These are phyloP conservation scores for Teratosphaeria zuluensis DNA, from an alignment of 2,329 filamentous ascomycete genomes.

Conservation along the genomic window DNA sequence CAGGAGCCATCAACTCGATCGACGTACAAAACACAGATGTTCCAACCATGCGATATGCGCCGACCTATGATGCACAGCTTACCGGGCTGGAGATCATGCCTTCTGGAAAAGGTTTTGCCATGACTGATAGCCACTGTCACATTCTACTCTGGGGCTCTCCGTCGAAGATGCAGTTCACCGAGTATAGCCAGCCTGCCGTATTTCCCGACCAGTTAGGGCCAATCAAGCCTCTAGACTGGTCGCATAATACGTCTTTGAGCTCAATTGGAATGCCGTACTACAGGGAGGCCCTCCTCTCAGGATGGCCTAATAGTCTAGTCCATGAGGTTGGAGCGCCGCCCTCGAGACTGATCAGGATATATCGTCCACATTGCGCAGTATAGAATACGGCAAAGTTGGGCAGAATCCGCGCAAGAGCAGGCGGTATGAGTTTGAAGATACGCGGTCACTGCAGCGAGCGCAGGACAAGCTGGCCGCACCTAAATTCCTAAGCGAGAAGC, in stretches of 20 bases:
- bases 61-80: constrained; percentile 61
- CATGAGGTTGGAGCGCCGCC: constrained; percentile 82
- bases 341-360: constrained; percentile 59
- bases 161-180: constrained; percentile 75
- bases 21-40: constrained; percentile 90
- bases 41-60: constrained; percentile 74
- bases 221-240: constrained; percentile 34
- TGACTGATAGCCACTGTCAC: constrained; percentile 68
- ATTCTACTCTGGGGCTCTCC: constrained; percentile 86
- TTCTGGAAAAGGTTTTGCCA: constrained; percentile 73
- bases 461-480: constrained; percentile 62
- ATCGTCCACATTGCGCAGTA: constrained; percentile 56
- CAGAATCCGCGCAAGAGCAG: constrained; percentile 51
- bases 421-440: constrained; percentile 63
- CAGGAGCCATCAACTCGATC: constrained; percentile 88
- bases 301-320: constrained; percentile 76
- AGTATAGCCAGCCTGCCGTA: constrained; percentile 67
- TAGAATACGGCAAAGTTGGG: constrained; percentile 53
- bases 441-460: constrained; percentile 43
- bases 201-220: constrained; percentile 51
- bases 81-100: constrained; percentile 77
- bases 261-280: constrained; percentile 89
- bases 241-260: constrained; percentile 66
- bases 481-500: constrained; percentile 91
- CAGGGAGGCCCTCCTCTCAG: constrained; percentile 73